A percentile compares a stretch with the other conserved stretches of the same genome.
phyloP scores from a whole-genome alignment of 768 basidiomycete species.

The Lactarius psammicola region DNA sequence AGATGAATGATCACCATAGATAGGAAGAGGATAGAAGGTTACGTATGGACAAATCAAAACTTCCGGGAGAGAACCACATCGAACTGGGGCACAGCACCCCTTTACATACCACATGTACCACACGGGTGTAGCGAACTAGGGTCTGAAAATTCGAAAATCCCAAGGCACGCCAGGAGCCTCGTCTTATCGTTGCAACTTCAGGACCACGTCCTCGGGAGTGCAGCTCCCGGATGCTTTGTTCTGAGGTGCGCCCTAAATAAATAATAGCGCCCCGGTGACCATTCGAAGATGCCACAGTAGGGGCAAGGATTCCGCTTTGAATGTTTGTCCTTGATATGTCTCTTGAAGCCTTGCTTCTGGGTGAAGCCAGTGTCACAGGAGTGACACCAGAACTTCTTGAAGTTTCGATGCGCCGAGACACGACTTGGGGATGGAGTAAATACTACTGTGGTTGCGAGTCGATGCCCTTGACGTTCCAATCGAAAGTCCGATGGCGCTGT shows the following conservation, averaged over 20 bases:
- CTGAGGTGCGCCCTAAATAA: neutral
- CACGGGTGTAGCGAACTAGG: no score
- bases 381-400: neutral
- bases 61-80: no score
- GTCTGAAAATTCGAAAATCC: no score
- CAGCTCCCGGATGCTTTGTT: neutral
- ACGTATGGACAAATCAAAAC: no score
- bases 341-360: neutral
- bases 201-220: neutral
- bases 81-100: no score
- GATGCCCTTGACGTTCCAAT: neutral
- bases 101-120: no score
- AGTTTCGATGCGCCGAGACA: neutral
- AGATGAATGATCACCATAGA: no score
- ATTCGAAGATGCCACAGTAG: neutral
- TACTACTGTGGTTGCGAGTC: neutral
- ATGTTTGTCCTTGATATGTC: constrained; percentile 2
- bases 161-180: no score
- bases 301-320: neutral
- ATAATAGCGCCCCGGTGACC: neutral
- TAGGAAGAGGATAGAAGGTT: no score
- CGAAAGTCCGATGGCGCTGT: neutral
- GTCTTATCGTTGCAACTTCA: no score
- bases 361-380: neutral
- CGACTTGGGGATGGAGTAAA: neutral